Evolutionary conservation across 352 stramenopile genomes (phyloP), one percentile per base, ranked within the genome.

Genomic region (Phytophthora citrophthora): DNA sequence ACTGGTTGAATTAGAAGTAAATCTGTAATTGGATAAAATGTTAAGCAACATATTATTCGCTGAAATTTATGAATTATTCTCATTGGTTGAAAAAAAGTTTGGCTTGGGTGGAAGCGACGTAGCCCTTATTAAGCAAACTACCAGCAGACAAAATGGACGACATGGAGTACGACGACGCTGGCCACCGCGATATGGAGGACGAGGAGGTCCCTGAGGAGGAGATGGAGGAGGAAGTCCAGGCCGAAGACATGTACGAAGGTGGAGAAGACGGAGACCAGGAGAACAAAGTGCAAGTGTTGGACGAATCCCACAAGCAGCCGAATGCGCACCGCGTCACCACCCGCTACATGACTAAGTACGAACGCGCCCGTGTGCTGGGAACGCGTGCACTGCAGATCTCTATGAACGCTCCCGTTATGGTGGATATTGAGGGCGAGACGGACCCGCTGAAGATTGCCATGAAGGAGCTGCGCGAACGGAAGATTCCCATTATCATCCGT

Each of bases 311-410:
- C 68, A 93, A 92, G 54, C 79, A 93, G 66, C 85, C 88, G 13
- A 96, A 96, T 67, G 78, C 77, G 16, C 82, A 95, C 54, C 85
- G 96, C 61, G 97, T 99, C 62, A 99, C 98, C 23, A 99, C 97
- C 8, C 82, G 90, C 38, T 99, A 99, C 85, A 98, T 99, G 85
- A 99, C 98, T 48, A 99, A 99, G 86, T 99, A 99, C 81, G 97
- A 99, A 76, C 82, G 94, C 60, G 97, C 98, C 13, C 89, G 98
- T 34, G 97, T 99, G 50, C 77, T 99, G 15, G 97, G 98, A 32
- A 99, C 97, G 53, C 83, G 98, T 15, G 97, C 98, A 40, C 82
- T 99, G 34, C 98, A 99, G 85, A 99, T 99, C 72, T 99, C 90
- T 58, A 98, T 98, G 95, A 98, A 98, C 64, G 95, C 95, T 20